phyloP scores from a whole-genome alignment of 2,329 filamentous ascomycete species.

The Penicillium sp. region DNA sequence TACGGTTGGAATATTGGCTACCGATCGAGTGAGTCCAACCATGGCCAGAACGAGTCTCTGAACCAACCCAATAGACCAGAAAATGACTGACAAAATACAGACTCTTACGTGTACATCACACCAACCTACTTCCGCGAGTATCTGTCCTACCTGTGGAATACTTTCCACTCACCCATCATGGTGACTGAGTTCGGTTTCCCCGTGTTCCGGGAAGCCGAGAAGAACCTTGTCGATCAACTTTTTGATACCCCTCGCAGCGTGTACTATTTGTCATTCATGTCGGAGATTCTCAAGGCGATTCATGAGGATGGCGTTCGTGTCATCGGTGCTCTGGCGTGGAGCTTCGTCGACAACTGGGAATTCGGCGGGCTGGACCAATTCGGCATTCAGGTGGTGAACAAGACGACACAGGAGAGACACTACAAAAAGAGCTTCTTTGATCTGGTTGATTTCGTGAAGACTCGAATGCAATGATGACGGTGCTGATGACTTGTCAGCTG shows the following conservation, averaged over 20 bases:
- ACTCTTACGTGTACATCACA: slow-evolving; percentile 54
- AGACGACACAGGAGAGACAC: slow-evolving; percentile 45
- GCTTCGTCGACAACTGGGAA: slow-evolving; percentile 50
- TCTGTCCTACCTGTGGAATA: slow-evolving; percentile 56
- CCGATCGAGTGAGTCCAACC: slow-evolving; percentile 29
- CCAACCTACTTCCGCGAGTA: slow-evolving; percentile 44
- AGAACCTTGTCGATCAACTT: slow-evolving; percentile 44
- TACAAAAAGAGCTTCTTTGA: slow-evolving; percentile 58
- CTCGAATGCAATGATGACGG: slow-evolving; percentile 4
- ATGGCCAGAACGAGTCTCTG: too few relatives aligned
- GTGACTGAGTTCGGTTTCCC: slow-evolving; percentile 55
- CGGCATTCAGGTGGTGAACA: slow-evolving; percentile 53
- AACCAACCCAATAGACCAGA: too few relatives aligned
- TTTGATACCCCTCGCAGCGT: slow-evolving; percentile 49
- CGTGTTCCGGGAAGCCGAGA: slow-evolving; percentile 45
- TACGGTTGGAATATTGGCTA: slow-evolving; percentile 57
- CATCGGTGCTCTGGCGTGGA: slow-evolving; percentile 51
- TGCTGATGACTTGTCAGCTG: neutral
- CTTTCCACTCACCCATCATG: slow-evolving; percentile 46
- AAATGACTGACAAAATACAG: slow-evolving; percentile 4
- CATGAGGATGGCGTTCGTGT: slow-evolving; percentile 53
- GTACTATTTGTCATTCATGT: slow-evolving; percentile 52
- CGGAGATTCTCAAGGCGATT: slow-evolving; percentile 51
- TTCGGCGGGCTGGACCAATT: slow-evolving; percentile 49
- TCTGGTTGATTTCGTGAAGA: slow-evolving; percentile 47